phyloP scores from a whole-genome alignment of 495 filamentous ascomycete genomes.

The Penicillium turbatum region DNA sequence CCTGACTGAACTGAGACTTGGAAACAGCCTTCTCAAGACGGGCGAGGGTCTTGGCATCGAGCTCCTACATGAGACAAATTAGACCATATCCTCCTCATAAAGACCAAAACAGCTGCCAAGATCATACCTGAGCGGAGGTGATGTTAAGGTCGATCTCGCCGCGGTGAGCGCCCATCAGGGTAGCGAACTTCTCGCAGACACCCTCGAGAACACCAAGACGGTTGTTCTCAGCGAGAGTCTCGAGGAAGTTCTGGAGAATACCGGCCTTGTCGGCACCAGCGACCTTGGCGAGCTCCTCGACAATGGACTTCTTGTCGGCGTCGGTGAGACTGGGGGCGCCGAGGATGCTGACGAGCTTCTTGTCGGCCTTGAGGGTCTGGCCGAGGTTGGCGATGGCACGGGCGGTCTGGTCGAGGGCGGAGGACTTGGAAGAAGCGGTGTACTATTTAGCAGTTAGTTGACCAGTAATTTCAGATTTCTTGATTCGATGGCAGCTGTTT shows the following conservation, averaged over 20 bases:
- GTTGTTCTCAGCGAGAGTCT: constrained; percentile 91
- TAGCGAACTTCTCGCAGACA: constrained; percentile 81
- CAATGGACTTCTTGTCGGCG: constrained; percentile 76
- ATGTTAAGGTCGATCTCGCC: constrained; percentile 92
- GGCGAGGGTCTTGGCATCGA: constrained; percentile 77
- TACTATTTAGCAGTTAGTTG: constrained; percentile 54
- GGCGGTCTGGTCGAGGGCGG: constrained; percentile 74
- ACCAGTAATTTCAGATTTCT: too few species aligned
- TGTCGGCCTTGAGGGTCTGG: constrained; percentile 69
- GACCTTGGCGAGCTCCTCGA: constrained; percentile 78
- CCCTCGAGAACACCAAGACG: constrained; percentile 74
- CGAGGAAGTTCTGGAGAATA: constrained; percentile 89
- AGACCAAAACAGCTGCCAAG: neutral
- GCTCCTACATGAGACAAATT: constrained; percentile 53
- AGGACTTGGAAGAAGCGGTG: constrained; percentile 86
- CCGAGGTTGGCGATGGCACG: constrained; percentile 67
- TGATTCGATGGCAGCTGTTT: too few species aligned
- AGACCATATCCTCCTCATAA: neutral
- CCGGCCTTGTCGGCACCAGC: constrained; percentile 66
- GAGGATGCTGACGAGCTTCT: constrained; percentile 72
- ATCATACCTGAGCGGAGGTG: constrained; percentile 78
- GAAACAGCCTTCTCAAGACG: constrained; percentile 83
- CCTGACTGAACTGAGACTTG: constrained; percentile 85
- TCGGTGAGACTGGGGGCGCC: constrained; percentile 70
- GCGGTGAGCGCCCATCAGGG: constrained; percentile 80